Evolutionary conservation across 768 basidiomycete genomes (phyloP), one percentile per base, ranked within the genome.

Genomic region (Tulasnella sp.): DNA sequence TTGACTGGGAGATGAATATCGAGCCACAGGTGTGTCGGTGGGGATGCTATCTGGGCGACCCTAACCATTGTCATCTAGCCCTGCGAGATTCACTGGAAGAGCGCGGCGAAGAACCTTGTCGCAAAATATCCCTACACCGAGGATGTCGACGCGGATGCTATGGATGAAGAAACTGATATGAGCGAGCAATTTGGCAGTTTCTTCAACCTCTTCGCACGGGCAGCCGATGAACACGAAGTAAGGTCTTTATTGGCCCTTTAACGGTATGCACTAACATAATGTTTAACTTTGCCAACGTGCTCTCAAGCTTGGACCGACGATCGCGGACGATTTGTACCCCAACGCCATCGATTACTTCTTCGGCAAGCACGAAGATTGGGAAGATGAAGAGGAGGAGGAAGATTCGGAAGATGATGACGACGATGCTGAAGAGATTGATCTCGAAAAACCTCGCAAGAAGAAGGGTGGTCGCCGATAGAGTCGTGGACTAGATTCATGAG

Each of bases 341-440:
- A 82, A 86, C 59, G 85, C 83, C 6, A 83, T 87, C 60, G 83
- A 89, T 53, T 86, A 81, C 64, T 91, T 89, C 78, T 71, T 83
- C 50, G 87, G 86, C 3, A 51, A 48, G 17, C 62, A 52, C 25
- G 58, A 59, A 43, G 42, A 59, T 45, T 50, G 81, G 14, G 81
- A 82, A 37, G 77, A 78, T 32, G 77, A 79, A 8, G 77, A 78
- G 8, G 81, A 83, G 14, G 81, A 83, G 6, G 84, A 86, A 3
- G 83, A 84, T 31, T 83, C 86, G 23, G 66, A 67, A 12, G 83
- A 86, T 25, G 62, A 63, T 48, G 65, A 64, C 34, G 86, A 79
- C 12, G 83, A 86, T 23, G 62, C 60, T 42, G 86, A 82, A 41
- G 88, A 91, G 68, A 91, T 91, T 70, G 88, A 91, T 69, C 71